Evolutionary conservation across 306 rosid genomes (phyloP).

Genomic region (Carpinus fangiana): DNA sequence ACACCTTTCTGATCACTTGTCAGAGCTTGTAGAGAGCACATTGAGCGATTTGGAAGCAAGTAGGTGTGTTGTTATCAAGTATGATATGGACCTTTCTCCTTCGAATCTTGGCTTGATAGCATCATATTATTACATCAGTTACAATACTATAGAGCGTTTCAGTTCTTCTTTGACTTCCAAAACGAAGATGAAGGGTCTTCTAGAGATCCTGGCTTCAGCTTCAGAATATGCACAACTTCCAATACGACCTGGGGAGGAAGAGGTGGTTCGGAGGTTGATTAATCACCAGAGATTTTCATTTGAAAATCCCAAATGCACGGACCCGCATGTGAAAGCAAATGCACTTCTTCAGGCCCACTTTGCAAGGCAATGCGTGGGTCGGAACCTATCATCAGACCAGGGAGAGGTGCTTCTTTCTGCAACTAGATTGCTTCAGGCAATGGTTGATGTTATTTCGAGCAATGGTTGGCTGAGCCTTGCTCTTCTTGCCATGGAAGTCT

Average conservation of each 20-base stretch:
- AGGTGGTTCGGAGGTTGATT: slow-evolving; percentile 70
- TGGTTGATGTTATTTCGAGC: slow-evolving; percentile 92
- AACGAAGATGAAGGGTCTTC: slow-evolving; percentile 91
- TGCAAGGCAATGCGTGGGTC: slow-evolving; percentile 72
- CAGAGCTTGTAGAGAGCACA: slow-evolving; percentile 84
- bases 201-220: slow-evolving; percentile 78
- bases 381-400: slow-evolving; percentile 84
- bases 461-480: slow-evolving; percentile 87
- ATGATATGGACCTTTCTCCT: slow-evolving; percentile 80
- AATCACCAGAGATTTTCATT: slow-evolving; percentile 91
- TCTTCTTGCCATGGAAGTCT: slow-evolving; percentile 88
- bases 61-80: slow-evolving; percentile 73
- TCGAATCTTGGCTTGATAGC: slow-evolving; percentile 91
- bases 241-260: slow-evolving; percentile 92
- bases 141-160: slow-evolving; percentile 87
- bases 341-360: slow-evolving; percentile 94
- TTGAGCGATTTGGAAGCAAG: slow-evolving; percentile 84
- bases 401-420: slow-evolving; percentile 84
- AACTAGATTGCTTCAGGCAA: slow-evolving; percentile 81
- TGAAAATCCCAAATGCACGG: slow-evolving; percentile 73
- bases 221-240: slow-evolving; percentile 88
- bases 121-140: slow-evolving; percentile 82
- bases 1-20: slow-evolving; percentile 92
- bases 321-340: slow-evolving; percentile 85
- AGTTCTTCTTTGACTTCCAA: slow-evolving; percentile 73